Evolutionary conservation across 306 rosid genomes (phyloP).

Genomic region (Hippophae gyantsensis): DNA sequence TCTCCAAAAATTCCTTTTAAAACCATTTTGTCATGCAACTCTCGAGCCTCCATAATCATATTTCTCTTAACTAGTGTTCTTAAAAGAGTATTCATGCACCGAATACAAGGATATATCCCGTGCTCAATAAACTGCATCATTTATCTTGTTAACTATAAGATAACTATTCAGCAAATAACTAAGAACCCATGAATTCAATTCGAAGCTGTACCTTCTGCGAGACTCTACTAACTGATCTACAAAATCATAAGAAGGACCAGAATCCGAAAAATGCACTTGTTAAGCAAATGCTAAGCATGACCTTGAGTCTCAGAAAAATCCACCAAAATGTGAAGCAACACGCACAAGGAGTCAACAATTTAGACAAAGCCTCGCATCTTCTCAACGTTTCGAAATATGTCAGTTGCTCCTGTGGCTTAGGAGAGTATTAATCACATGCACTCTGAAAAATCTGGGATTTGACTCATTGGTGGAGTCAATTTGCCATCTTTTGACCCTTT

Average conservation of each 20-base stretch:
- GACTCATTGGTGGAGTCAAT: background rate
- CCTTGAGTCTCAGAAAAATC: conserved; percentile 14
- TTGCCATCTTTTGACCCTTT: conserved; percentile 4
- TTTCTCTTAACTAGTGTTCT: conserved; percentile 42
- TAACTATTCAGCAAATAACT: conserved; percentile 48
- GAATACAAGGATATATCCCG: conserved; percentile 32
- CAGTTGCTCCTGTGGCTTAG: conserved; percentile 28
- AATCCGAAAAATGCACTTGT: conserved; percentile 24
- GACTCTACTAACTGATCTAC: conserved; percentile 35
- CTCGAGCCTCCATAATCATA: conserved; percentile 27
- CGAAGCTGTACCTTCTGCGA: conserved; percentile 28
- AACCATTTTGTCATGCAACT: conserved; percentile 42
- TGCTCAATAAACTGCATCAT: conserved; percentile 41
- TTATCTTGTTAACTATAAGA: conserved; percentile 40
- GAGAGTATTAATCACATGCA: conserved; percentile 32
- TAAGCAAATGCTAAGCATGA: conserved; percentile 25
- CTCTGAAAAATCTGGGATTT: conserved; percentile 10
- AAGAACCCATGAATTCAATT: conserved; percentile 34
- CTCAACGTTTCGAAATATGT: conserved; percentile 28
- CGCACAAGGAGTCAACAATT: conserved; percentile 33
- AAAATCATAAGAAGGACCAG: conserved; percentile 25
- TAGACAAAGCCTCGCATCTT: conserved; percentile 26
- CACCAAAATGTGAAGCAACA: conserved; percentile 46
- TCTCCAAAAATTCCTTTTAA: conserved; percentile 33
- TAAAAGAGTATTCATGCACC: conserved; percentile 40